Evolutionary conservation across 768 basidiomycete genomes (phyloP).

Genomic region (Dioszegia crocea): DNA sequence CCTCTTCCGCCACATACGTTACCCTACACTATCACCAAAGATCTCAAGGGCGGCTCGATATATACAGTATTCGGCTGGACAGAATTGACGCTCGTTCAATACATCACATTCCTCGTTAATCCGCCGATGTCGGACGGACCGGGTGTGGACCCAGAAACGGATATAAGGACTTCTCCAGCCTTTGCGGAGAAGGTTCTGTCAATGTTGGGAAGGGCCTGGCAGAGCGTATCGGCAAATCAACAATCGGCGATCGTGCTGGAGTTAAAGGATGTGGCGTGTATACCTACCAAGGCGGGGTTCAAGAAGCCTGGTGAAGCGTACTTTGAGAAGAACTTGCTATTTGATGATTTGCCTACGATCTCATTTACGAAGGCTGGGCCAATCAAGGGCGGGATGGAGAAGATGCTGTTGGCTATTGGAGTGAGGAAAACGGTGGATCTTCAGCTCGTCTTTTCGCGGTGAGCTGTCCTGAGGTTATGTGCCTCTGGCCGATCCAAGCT

Average conservation of each 20-base stretch:
- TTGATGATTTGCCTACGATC: constrained; percentile 81
- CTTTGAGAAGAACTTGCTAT: constrained; percentile 78
- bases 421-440: constrained; percentile 88
- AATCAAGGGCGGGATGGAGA: constrained; percentile 70
- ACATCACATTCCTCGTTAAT: constrained; percentile 65
- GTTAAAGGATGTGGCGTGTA: constrained; percentile 58
- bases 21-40: constrained; percentile 62
- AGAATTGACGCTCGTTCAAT: constrained; percentile 70
- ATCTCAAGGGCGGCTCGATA: constrained; percentile 33
- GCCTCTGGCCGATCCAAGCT: constrained; percentile 7
- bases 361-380: constrained; percentile 61
- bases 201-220: constrained; percentile 68
- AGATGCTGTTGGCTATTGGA: constrained; percentile 61
- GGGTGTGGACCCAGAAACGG: constrained; percentile 54
- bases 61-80: constrained; percentile 65
- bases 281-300: constrained; percentile 73
- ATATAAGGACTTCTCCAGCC: constrained; percentile 61
- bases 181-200: constrained; percentile 79
- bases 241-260: constrained; percentile 57
- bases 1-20: constrained; percentile 72
- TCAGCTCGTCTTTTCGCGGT: constrained; percentile 88
- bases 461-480: constrained; percentile 16
- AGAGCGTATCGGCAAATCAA: constrained; percentile 56
- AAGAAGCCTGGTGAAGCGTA: constrained; percentile 68
- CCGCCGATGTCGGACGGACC: constrained; percentile 49